phyloP scores from a whole-genome alignment of 2,329 filamentous ascomycete genomes.

The Sporothrix humicola region DNA sequence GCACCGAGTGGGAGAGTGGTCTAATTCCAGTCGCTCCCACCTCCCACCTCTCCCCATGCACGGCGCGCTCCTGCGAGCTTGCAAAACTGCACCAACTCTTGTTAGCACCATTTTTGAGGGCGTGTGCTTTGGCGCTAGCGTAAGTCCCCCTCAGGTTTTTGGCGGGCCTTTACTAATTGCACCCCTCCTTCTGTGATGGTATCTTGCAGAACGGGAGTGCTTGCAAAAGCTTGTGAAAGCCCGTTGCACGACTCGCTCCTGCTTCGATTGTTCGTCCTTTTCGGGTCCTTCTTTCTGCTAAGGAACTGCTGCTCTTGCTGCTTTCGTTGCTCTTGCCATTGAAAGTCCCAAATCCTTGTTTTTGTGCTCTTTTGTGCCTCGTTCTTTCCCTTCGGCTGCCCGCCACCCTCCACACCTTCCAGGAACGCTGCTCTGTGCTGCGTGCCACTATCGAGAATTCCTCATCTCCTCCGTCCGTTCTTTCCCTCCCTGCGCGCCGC shows the following conservation, averaged over 20 bases:
- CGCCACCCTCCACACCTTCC: not conserved
- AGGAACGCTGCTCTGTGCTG: constrained; percentile 15
- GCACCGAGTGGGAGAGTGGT: not conserved
- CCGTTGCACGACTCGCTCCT: not conserved
- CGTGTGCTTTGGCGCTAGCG: constrained; percentile 15
- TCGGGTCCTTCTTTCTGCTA: not conserved
- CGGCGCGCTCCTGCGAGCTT: constrained; percentile 13
- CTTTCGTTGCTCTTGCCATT: not conserved
- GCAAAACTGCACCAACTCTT: constrained; percentile 1
- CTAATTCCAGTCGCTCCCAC: constrained; percentile 27
- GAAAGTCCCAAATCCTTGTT: not conserved
- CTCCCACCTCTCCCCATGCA: constrained; percentile 17
- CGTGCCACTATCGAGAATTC: constrained; percentile 11
- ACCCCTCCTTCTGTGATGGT: not conserved
- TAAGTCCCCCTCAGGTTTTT: constrained; percentile 6
- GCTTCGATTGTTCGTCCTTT: not conserved
- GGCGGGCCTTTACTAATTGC: not conserved
- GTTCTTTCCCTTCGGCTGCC: constrained; percentile 2
- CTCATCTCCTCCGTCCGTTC: constrained; percentile 9
- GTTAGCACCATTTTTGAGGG: not conserved
- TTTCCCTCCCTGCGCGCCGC: not conserved
- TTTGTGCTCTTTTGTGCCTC: too few species aligned
- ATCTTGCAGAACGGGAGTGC: not conserved
- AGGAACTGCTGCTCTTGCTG: not conserved
- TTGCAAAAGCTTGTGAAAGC: constrained; percentile 27